Conservation (phyloP, 1,284 basidiomycete genomes). For the Ceratobasidium sp. region DNA sequence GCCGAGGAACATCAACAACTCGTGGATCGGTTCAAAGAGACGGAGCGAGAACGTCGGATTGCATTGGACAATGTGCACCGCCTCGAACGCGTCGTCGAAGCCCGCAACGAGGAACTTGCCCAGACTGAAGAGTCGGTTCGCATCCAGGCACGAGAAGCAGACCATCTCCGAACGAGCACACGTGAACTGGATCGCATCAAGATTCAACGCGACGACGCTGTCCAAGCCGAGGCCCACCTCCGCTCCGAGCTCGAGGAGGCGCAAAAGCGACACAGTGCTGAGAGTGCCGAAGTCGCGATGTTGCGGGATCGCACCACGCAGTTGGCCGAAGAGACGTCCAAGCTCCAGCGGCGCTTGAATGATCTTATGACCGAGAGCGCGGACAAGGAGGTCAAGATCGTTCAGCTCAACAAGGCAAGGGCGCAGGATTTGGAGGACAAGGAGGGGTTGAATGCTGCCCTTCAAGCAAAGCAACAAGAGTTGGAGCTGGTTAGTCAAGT, state of each 20-base stretch:
- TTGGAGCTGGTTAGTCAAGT: conserved; percentile 74
- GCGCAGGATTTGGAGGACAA: conserved; percentile 77
- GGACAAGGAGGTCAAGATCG: conserved; percentile 78
- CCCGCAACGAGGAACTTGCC: conserved; percentile 30
- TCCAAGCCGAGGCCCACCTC: conserved; percentile 31
- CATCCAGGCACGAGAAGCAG: conserved; percentile 13
- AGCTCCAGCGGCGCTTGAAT: conserved; percentile 68
- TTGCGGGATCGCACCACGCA: conserved; percentile 42
- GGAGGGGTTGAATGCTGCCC: conserved; percentile 78
- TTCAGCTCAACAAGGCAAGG: conserved; percentile 72
- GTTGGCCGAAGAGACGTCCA: conserved; percentile 67
- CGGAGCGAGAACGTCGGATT: conserved; percentile 4
- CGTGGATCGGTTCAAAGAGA: conserved; percentile 1
- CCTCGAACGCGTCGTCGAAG: conserved; percentile 27
- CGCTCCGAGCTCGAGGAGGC: conserved; percentile 16
- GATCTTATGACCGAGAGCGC: conserved; percentile 80
- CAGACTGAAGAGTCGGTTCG: conserved; percentile 24
- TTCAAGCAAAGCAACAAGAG: conserved; percentile 90
- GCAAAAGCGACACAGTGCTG: neutral
- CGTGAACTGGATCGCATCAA: conserved; percentile 32
- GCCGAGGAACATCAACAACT: conserved; percentile 15
- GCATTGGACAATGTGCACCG: conserved; percentile 25
- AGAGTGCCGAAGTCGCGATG: neutral
- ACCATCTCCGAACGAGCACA: conserved; percentile 5
- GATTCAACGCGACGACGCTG: conserved; percentile 26